Percentiles rank a stretch among this genome's conserved stretches.
phyloP scores from a whole-genome alignment of 306 rosid genomes.

The Prunus persica region DNA sequence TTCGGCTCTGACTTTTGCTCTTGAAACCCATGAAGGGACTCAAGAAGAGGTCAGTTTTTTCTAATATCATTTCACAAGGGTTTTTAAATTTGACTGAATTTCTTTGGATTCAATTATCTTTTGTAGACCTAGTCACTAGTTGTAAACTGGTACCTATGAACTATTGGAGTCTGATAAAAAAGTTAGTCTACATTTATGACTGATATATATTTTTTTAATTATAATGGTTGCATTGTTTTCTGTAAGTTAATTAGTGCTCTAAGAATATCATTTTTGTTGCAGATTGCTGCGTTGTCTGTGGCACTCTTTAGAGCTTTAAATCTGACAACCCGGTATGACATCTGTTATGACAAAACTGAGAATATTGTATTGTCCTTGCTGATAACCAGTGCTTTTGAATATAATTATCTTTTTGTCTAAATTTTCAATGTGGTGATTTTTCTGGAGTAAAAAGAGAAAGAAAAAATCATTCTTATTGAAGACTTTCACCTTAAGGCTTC shows the following conservation, averaged over 20 bases:
- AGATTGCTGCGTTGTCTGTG: constrained; percentile 89
- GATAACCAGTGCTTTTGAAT: constrained; percentile 16
- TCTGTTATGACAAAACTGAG: constrained; percentile 5
- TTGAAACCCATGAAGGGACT: constrained; percentile 76
- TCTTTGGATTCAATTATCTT: not conserved
- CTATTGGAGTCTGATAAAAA: not conserved
- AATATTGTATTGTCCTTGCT: constrained; percentile 13
- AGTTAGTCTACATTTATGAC: not conserved
- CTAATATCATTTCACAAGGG: not conserved
- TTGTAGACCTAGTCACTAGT: not conserved
- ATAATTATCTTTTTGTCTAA: not conserved
- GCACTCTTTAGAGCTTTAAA: constrained; percentile 82
- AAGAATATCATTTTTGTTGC: constrained; percentile 29
- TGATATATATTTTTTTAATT: not conserved
- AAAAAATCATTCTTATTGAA: not conserved
- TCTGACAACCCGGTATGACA: constrained; percentile 68
- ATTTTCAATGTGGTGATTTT: not conserved
- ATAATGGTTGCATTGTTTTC: not conserved
- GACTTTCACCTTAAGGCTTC: not conserved
- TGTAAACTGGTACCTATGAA: not conserved
- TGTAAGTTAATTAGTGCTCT: constrained; percentile 11
- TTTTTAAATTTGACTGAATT: not conserved
- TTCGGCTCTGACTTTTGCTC: constrained; percentile 47
- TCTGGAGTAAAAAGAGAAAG: not conserved
- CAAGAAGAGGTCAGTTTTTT: constrained; percentile 69